Evolutionary conservation across 371 early-diverging fungal genomes (phyloP).

Genomic region (Rhizomucor miehei): DNA sequence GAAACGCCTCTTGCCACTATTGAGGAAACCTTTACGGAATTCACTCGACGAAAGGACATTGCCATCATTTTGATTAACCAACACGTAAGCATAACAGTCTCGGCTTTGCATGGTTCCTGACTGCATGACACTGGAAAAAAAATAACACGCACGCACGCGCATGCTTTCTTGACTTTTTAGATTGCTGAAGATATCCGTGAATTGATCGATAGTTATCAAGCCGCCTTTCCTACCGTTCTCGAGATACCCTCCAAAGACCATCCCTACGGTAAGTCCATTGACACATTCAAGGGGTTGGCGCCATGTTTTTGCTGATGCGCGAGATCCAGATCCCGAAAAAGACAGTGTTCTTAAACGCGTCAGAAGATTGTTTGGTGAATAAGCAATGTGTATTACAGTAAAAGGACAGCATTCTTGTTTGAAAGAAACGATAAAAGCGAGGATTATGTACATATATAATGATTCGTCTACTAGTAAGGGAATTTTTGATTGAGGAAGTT

Average conservation of each 20-base stretch:
- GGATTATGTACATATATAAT: conserved; percentile 2
- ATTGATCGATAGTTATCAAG: conserved; percentile 84
- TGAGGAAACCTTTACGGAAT: conserved; percentile 87
- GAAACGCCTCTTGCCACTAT: conserved; percentile 90
- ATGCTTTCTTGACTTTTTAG: conserved; percentile 32
- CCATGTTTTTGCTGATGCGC: conserved; percentile 1
- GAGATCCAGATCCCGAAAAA: conserved; percentile 64
- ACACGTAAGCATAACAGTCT: conserved; percentile 58
- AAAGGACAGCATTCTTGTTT: not conserved
- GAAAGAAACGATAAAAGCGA: no score
- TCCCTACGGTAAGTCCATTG: conserved; percentile 75
- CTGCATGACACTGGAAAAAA: no score
- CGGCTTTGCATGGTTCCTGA: not conserved
- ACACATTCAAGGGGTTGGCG: conserved; percentile 20
- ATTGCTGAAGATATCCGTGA: conserved; percentile 93
- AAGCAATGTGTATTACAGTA: conserved; percentile 16
- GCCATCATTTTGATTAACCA: conserved; percentile 98
- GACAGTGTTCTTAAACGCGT: conserved; percentile 97
- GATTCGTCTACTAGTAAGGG: not conserved
- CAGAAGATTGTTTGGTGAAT: conserved; percentile 87
- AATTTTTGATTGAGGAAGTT: no score
- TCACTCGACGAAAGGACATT: conserved; percentile 92
- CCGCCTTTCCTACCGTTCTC: conserved; percentile 94
- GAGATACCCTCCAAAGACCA: conserved; percentile 99
- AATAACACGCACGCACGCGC: not conserved